Evolutionary conservation across 805 yeast genomes (phyloP).

Genomic region (Ogataea degrootiae): DNA sequence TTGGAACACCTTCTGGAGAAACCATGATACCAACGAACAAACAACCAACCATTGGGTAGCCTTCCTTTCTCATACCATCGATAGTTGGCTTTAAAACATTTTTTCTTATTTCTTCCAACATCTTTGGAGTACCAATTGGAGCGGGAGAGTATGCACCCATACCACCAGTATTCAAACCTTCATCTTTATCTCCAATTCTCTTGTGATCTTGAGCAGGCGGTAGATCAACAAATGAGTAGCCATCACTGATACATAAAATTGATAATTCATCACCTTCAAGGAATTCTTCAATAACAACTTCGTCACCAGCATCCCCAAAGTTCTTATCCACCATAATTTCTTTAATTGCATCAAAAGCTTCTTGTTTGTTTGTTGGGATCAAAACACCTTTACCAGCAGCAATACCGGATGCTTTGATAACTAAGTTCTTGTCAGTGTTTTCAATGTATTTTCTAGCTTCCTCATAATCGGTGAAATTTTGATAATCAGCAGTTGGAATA

Average conservation of each 20-base stretch:
- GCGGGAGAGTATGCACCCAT: conserved; percentile 99
- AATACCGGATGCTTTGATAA: conserved; percentile 94
- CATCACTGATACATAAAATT: conserved; percentile 87
- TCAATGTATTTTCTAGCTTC: conserved; percentile 70
- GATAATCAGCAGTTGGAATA: conserved; percentile 92
- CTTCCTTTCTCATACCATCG: conserved; percentile 94
- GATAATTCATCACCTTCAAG: conserved; percentile 96
- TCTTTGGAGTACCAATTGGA: conserved; percentile 79
- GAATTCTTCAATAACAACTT: conserved; percentile 92
- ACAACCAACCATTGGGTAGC: conserved; percentile 92
- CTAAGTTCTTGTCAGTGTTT: conserved; percentile 67
- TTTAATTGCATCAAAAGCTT: conserved; percentile 78
- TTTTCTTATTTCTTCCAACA: conserved; percentile 65
- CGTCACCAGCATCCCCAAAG: conserved; percentile 93
- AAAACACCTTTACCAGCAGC: conserved; percentile 99
- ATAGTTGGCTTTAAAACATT: conserved; percentile 86
- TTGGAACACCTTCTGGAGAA: conserved; percentile 75
- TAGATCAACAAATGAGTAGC: conserved; percentile 81
- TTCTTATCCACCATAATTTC: conserved; percentile 86
- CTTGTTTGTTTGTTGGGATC: conserved; percentile 79
- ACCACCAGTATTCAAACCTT: conserved; percentile 97
- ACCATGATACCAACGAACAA: conserved; percentile 94
- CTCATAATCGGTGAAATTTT: conserved; percentile 73
- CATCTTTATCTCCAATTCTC: conserved; percentile 88
- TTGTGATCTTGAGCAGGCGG: conserved; percentile 99